Conservation (phyloP, 2,329 filamentous ascomycete genomes). For the Fusarium pseudocircinatum region DNA sequence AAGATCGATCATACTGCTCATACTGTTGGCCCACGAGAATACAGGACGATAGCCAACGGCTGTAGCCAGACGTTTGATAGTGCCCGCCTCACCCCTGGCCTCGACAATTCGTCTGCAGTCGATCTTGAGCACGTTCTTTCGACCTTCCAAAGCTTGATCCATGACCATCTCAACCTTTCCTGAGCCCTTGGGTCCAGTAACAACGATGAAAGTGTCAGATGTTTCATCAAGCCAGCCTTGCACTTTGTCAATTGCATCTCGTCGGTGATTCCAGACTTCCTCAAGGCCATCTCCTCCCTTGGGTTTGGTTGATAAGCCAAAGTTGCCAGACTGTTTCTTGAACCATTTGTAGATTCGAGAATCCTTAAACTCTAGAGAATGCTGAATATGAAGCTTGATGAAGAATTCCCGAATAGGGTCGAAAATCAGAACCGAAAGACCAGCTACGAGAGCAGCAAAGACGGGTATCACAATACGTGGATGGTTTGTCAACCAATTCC, state of each 20-base stretch:
- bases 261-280: conserved; percentile 88
- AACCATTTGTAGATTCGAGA: conserved; percentile 84
- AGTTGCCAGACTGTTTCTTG: conserved; percentile 67
- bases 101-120: conserved; percentile 96
- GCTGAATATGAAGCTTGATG: conserved; percentile 86
- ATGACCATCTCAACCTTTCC: conserved; percentile 90
- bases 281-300: conserved; percentile 75
- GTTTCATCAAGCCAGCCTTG: conserved; percentile 88
- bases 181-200: conserved; percentile 90
- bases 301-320: conserved; percentile 68
- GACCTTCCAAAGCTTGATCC: conserved; percentile 81
- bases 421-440: conserved; percentile 87
- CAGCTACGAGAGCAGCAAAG: conserved; percentile 81
- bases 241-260: conserved; percentile 82
- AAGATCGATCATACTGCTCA: conserved; percentile 91
- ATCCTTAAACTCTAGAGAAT: conserved; percentile 77
- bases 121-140: conserved; percentile 81
- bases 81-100: conserved; percentile 85
- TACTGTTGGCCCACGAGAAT: conserved; percentile 95
- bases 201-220: conserved; percentile 89
- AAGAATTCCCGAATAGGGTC: conserved; percentile 95
- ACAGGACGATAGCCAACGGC: conserved; percentile 92
- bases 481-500: conserved; percentile 88
- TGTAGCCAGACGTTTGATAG: conserved; percentile 81
- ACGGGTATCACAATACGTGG: conserved; percentile 88